phyloP scores from a whole-genome alignment of 23 red algal genomes.

The Cyanidium caldarium region DNA sequence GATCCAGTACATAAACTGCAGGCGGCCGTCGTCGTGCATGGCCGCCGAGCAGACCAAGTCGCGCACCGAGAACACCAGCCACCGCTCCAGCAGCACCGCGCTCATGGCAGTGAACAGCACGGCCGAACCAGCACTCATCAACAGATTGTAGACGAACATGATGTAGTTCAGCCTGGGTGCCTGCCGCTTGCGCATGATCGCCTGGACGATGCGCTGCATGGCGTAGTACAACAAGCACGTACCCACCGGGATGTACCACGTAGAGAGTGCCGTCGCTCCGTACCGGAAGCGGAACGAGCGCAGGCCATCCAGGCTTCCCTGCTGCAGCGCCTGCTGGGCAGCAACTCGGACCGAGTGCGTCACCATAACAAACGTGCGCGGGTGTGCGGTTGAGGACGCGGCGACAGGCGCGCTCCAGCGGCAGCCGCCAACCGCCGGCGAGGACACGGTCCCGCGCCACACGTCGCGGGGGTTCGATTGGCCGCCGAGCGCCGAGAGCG shows the following conservation, averaged over 20 bases:
- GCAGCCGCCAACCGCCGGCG: no score
- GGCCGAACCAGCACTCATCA: slow-evolving; percentile 37
- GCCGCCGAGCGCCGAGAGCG: no score
- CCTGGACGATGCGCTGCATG: background rate
- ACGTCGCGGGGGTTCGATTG: no score
- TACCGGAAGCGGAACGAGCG: background rate
- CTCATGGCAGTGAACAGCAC: slow-evolving; percentile 32
- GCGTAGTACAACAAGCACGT: background rate
- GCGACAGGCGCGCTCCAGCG: no score
- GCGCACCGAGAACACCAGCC: slow-evolving; percentile 18
- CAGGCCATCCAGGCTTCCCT: background rate
- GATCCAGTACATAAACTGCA: slow-evolving; percentile 93
- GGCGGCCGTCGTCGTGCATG: slow-evolving; percentile 64
- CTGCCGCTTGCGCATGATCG: background rate
- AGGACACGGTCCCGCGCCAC: no score
- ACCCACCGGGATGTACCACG: background rate
- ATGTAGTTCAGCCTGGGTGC: slow-evolving; percentile 3
- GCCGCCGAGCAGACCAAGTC: slow-evolving; percentile 47
- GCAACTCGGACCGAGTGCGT: no score
- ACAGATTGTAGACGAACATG: slow-evolving; percentile 73
- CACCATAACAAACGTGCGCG: no score
- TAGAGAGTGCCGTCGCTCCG: background rate
- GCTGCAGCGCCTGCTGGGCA: background rate
- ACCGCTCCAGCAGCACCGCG: slow-evolving; percentile 9
- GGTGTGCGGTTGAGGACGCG: no score